Conservation (phyloP, 192 early-diverging fungal species). For the Coemansia sp. region DNA sequence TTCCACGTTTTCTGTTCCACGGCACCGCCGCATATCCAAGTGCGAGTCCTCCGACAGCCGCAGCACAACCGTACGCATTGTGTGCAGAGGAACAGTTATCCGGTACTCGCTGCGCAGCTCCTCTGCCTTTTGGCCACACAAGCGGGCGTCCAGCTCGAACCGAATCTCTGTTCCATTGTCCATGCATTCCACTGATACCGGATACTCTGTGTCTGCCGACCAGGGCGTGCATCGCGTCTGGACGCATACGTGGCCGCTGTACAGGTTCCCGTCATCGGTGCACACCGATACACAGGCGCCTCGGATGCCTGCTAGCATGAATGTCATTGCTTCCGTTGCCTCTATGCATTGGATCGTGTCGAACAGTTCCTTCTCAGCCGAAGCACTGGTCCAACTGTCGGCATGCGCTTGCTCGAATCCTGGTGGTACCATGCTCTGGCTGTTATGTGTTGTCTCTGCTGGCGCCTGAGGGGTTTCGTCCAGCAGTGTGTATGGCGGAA, state of each 20-base stretch:
- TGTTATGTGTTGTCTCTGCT: neutral
- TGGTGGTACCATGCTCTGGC: neutral
- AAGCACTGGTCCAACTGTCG: neutral
- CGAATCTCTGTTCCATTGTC: neutral
- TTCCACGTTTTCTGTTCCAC: neutral
- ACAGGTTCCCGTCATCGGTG: slow-evolving; percentile 4
- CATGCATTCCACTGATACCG: neutral
- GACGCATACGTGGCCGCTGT: slow-evolving; percentile 9
- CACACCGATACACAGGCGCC: slow-evolving; percentile 8
- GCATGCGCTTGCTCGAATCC: neutral
- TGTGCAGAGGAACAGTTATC: neutral
- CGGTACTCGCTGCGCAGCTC: slow-evolving; percentile 11
- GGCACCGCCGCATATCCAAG: slow-evolving; percentile 2
- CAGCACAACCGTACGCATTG: slow-evolving; percentile 6
- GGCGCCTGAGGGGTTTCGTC: neutral
- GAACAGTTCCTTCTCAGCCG: neutral
- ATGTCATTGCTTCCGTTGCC: slow-evolving; percentile 1
- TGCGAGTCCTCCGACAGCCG: slow-evolving; percentile 28
- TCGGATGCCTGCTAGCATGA: slow-evolving; percentile 13
- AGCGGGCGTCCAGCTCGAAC: neutral
- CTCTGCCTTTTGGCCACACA: neutral
- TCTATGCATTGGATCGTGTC: slow-evolving; percentile 8
- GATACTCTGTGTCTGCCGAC: neutral
- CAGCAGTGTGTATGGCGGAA: slow-evolving; percentile 28
- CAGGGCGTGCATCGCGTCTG: neutral